These are phyloP conservation scores for Pseudomicrostroma phylloplanum DNA, from an alignment of 1,284 basidiomycete genomes.

Conservation along the genomic window DNA sequence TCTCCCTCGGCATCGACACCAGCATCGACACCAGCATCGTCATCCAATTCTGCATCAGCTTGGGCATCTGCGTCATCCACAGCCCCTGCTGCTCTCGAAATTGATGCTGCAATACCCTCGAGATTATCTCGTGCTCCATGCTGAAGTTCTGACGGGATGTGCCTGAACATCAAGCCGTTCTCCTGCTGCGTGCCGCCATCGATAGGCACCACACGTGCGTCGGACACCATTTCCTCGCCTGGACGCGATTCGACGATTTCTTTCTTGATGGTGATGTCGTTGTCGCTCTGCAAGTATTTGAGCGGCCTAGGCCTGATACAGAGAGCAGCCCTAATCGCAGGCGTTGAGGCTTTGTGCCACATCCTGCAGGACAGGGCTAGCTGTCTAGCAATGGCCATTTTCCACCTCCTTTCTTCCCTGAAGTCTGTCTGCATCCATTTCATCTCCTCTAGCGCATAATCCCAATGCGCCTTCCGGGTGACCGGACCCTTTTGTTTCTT, in stretches of 20 bases:
- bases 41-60: conserved; percentile 14
- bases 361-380: conserved; percentile 76
- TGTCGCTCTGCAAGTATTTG: neutral
- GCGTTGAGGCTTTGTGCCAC: conserved; percentile 71
- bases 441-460: conserved; percentile 94
- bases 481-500: conserved; percentile 84
- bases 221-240: conserved; percentile 1
- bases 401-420: conserved; percentile 88
- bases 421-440: conserved; percentile 97
- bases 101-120: conserved; percentile 12
- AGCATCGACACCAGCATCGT: conserved; percentile 16
- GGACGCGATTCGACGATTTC: neutral
- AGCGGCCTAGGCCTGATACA: conserved; percentile 5
- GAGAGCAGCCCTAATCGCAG: conserved; percentile 25
- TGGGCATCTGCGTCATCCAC: conserved; percentile 17
- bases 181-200: too few relatives aligned
- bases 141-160: too few relatives aligned
- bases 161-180: too few relatives aligned
- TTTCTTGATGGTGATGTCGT: neutral
- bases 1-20: conserved; percentile 22
- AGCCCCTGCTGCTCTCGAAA: neutral
- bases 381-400: conserved; percentile 74
- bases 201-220: too few relatives aligned
- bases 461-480: conserved; percentile 82
- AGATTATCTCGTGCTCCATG: conserved; percentile 6